These are phyloP conservation scores for Rubia occidens DNA, from an alignment of 305 asterid genomes.

Conservation along the genomic window DNA sequence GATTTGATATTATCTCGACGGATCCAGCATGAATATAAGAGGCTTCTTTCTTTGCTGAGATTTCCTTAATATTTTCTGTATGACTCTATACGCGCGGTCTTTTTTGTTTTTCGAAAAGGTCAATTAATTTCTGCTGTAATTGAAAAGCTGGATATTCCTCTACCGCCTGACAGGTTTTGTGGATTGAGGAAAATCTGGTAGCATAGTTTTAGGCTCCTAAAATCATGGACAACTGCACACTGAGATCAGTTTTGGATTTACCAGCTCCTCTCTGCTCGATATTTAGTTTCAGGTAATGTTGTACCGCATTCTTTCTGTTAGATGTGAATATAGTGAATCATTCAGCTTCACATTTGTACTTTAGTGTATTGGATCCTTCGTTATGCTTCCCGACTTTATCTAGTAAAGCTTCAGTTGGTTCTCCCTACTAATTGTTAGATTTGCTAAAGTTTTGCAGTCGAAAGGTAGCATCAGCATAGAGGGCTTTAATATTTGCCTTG, in stretches of 20 bases:
- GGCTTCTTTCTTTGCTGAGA: not conserved
- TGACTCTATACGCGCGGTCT: not conserved
- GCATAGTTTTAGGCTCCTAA: slow-evolving; percentile 14
- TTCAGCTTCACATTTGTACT: not conserved
- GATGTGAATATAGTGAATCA: not conserved
- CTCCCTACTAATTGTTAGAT: not conserved
- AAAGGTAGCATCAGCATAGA: not conserved
- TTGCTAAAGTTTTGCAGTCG: not conserved
- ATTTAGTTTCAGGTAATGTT: slow-evolving; percentile 71
- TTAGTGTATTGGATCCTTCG: not conserved
- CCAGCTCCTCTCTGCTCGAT: slow-evolving; percentile 62
- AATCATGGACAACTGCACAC: slow-evolving; percentile 44
- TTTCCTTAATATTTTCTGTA: not conserved
- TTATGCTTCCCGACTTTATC: not conserved
- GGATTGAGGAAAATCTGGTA: not conserved
- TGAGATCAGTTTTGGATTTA: slow-evolving; percentile 66
- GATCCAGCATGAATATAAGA: not conserved
- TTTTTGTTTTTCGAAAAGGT: not conserved
- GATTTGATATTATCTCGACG: not conserved
- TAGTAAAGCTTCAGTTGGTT: not conserved
- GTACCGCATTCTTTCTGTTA: slow-evolving; percentile 9
- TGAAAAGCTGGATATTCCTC: not conserved
- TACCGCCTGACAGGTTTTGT: not conserved
- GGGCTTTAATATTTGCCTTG: not conserved
- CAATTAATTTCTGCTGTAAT: not conserved